These are phyloP conservation scores for Gossypium trilobum DNA, from an alignment of 441 rosid genomes.

Conservation along the genomic window DNA sequence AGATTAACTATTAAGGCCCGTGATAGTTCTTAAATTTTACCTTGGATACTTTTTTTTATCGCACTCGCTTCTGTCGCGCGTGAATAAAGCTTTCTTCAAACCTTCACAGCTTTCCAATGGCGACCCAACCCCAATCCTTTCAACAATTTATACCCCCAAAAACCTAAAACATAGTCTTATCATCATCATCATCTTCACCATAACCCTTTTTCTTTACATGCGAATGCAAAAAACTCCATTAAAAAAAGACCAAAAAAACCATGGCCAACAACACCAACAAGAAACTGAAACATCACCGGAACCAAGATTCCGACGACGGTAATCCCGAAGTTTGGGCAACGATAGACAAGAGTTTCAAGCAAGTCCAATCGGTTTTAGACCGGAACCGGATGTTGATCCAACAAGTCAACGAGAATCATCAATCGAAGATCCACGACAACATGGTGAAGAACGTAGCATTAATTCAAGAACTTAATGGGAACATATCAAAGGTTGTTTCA, in stretches of 20 bases:
- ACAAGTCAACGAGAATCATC: constrained; percentile 86
- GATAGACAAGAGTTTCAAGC: constrained; percentile 41
- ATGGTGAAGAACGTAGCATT: constrained; percentile 84
- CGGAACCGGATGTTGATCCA: constrained; percentile 64
- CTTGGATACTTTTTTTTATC: background rate
- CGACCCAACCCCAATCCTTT: background rate
- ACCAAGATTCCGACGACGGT: constrained; percentile 23
- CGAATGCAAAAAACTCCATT: background rate
- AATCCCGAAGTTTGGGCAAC: constrained; percentile 56
- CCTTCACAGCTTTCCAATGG: background rate
- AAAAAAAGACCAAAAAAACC: background rate
- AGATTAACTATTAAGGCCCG: background rate
- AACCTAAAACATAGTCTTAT: background rate
- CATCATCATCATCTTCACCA: background rate
- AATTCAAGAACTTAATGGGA: constrained; percentile 75
- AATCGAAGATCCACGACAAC: constrained; percentile 59
- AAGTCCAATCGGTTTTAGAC: constrained; percentile 72
- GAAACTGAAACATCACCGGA: constrained; percentile 22
- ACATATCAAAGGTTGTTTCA: constrained; percentile 65
- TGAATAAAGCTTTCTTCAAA: background rate
- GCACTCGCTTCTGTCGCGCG: constrained; percentile 9
- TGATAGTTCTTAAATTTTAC: background rate
- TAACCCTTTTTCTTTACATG: background rate
- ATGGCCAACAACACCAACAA: constrained; percentile 29
- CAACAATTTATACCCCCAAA: background rate